A percentile compares a stretch with the other conserved stretches of the same genome.
Evolutionary conservation across 768 basidiomycete species (phyloP).

Genomic region (Chalciporus pseudorubinellus): DNA sequence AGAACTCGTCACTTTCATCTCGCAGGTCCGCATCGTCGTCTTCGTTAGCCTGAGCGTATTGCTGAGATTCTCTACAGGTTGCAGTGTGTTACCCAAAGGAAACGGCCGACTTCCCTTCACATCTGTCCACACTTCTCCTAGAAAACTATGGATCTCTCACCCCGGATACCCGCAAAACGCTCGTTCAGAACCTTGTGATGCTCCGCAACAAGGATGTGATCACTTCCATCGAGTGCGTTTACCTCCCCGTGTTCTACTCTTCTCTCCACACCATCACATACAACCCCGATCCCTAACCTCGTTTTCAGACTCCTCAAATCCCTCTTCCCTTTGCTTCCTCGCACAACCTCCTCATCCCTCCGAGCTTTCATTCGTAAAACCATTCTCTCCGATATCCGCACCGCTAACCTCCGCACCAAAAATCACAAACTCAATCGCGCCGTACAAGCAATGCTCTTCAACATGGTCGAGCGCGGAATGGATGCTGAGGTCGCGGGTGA

Average conservation of each 20-base stretch:
- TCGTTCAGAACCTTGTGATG: conserved; percentile 91
- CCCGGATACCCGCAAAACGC: conserved; percentile 77
- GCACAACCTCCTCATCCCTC: conserved; percentile 81
- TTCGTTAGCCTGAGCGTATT: too few relatives aligned
- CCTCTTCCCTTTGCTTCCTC: conserved; percentile 94
- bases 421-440: conserved; percentile 96
- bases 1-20: conserved; percentile 88
- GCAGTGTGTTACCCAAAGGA: conserved; percentile 80
- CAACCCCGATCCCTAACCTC: conserved; percentile 4
- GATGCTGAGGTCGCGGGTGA: conserved; percentile 76
- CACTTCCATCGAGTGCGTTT: conserved; percentile 81
- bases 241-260: neutral
- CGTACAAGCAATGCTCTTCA: conserved; percentile 93
- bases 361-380: conserved; percentile 88
- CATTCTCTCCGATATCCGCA: conserved; percentile 89
- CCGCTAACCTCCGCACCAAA: conserved; percentile 82
- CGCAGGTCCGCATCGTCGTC: conserved; percentile 51
- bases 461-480: conserved; percentile 94
- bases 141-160: conserved; percentile 73
- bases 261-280: neutral
- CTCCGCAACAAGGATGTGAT: conserved; percentile 92
- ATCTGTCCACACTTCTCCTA: conserved; percentile 74
- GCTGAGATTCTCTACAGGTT: conserved; percentile 46
- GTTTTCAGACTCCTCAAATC: conserved; percentile 72
- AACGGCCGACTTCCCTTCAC: conserved; percentile 80